Conservation (phyloP, 176 grass and related monocot genomes). For the Canna indica region DNA sequence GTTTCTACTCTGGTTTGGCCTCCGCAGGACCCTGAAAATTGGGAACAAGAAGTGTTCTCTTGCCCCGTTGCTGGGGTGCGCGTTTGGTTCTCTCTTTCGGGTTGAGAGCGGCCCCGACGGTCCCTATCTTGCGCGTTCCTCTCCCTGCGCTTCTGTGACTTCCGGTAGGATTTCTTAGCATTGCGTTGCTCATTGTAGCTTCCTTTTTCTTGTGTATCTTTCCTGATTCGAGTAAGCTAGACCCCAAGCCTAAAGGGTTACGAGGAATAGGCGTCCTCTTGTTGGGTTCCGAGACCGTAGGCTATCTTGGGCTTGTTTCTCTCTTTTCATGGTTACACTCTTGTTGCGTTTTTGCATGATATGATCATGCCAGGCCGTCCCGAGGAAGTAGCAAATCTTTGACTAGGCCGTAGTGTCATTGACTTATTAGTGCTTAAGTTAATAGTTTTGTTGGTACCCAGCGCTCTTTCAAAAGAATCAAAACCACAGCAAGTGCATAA, state of each 20-base stretch:
- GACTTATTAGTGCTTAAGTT: too few relatives aligned
- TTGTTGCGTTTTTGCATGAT: neutral
- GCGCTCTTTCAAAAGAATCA: too few relatives aligned
- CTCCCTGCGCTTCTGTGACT: conserved; percentile 27
- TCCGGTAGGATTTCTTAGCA: conserved; percentile 1
- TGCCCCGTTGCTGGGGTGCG: conserved; percentile 60
- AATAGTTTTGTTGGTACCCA: too few relatives aligned
- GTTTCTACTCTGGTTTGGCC: neutral
- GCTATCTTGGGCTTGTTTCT: neutral
- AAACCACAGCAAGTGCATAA: too few relatives aligned
- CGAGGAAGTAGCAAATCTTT: neutral
- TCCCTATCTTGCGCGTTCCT: neutral
- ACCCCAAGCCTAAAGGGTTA: too few relatives aligned
- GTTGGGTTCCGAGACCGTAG: too few relatives aligned
- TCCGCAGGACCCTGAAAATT: conserved; percentile 74
- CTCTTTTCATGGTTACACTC: neutral
- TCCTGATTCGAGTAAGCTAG: too few relatives aligned
- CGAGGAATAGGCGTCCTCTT: too few relatives aligned
- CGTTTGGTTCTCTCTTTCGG: conserved; percentile 63
- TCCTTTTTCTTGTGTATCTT: neutral
- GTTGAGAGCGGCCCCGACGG: conserved; percentile 20
- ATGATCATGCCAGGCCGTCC: neutral
- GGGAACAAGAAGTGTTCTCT: conserved; percentile 77
- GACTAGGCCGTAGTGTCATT: too few relatives aligned
- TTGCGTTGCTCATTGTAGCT: neutral